Evolutionary conservation across 139 green algal species (phyloP), one percentile per base, ranked within the genome.

Genomic region (Chlamydomonas sp.): DNA sequence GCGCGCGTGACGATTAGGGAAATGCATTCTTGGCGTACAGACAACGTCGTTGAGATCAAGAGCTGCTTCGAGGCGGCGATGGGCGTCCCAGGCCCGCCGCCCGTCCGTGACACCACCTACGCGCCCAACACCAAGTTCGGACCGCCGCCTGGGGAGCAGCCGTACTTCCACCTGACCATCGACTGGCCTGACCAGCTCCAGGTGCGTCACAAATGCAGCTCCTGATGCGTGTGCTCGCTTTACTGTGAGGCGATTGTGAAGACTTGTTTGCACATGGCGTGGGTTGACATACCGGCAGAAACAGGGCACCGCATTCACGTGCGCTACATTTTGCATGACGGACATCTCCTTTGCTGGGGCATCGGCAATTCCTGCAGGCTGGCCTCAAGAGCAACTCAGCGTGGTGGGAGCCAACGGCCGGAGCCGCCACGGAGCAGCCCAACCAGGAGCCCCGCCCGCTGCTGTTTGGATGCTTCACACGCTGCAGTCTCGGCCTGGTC

Each of bases 161-260:
- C 90, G 1, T 91, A 61, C n/a, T 93, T 93, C 83, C n/a, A 84
- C 20, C 78, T 93, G 49, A 91, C 90, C 5, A 20, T 88, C 60
- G 78, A 84, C 3, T 90, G 83, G 77, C 73, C n/a, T 15, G 58
- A 80, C 0, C 64, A 83, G 78, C 79, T 91, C 18, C 83, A 88
- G 63, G 86, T 92, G 77, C 2, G 86, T 49, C 31, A 49, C 31
- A 49, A 49, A 49, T 49, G 31, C 31, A 49, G 31, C 31, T 49
- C 31, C 31, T 49, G 31, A 49, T 49, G 31, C 31, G 31, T 49
- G 31, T 49, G 31, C 31, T 49, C 31, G 31, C 31, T 49, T 49
- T 49, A 49, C 31, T 49, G 31, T 49, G 31, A 49, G 10, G 58
- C 9, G 10, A 15, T 12, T 5, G 4, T 31, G 15, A 12, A 74